A percentile compares a stretch with the other conserved stretches of the same genome.
phyloP scores from a whole-genome alignment of 2,329 filamentous ascomycete genomes.

The Colletotrichum sp. region DNA sequence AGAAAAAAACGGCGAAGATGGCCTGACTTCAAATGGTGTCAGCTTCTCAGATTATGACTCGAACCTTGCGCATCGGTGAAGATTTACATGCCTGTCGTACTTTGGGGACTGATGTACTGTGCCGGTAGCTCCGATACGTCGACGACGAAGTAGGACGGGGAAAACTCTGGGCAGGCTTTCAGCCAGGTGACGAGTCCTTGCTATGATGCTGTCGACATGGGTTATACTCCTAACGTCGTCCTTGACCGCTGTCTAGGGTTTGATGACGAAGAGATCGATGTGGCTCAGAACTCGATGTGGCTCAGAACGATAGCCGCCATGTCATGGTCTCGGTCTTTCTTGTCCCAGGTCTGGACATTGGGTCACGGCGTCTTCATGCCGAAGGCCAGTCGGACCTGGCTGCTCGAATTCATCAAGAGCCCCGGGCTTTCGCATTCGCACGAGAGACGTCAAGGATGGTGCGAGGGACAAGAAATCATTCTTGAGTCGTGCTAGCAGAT shows the following conservation, averaged over 20 bases:
- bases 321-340: neutral
- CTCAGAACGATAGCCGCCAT: neutral
- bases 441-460: neutral
- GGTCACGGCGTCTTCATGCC: neutral
- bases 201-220: neutral
- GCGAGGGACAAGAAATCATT: neutral
- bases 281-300: neutral
- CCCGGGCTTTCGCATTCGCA: neutral
- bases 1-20: neutral
- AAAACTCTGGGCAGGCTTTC: neutral
- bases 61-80: neutral
- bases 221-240: neutral
- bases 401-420: neutral
- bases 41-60: neutral
- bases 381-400: neutral
- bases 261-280: neutral
- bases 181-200: neutral
- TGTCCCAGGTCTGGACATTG: neutral
- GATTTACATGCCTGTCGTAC: neutral
- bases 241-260: neutral
- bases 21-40: neutral
- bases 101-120: neutral
- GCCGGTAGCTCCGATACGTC: neutral
- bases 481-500: neutral
- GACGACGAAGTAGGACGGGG: neutral